Evolutionary conservation across 1,284 basidiomycete species (phyloP).

Genomic region (Puccinia brachypodii): DNA sequence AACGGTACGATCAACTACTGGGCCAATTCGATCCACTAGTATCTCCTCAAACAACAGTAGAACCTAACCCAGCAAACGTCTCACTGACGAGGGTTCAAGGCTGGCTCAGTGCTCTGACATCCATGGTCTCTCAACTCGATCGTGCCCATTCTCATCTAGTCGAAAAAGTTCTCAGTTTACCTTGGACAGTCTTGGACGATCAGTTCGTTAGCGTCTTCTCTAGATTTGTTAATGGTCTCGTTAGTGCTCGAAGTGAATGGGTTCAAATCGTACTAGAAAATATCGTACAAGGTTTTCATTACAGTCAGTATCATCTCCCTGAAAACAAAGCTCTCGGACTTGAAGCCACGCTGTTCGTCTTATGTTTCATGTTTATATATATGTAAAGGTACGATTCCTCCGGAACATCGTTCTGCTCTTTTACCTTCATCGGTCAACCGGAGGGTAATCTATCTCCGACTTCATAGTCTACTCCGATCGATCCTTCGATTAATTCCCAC

Average conservation of each 20-base stretch:
- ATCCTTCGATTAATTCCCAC: slow-evolving; percentile 86
- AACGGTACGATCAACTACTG: slow-evolving; percentile 62
- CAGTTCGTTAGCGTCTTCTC: slow-evolving; percentile 80
- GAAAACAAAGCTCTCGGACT: slow-evolving; percentile 51
- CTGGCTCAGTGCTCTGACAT: slow-evolving; percentile 61
- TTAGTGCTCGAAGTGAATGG: slow-evolving; percentile 92
- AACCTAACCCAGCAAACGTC: slow-evolving; percentile 32
- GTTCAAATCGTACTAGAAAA: slow-evolving; percentile 76
- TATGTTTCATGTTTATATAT: too few species aligned
- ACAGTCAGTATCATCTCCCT: slow-evolving; percentile 68
- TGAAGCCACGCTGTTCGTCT: not conserved
- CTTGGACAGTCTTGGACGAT: slow-evolving; percentile 85
- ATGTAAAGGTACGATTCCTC: slow-evolving; percentile 21
- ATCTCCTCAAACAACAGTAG: slow-evolving; percentile 48
- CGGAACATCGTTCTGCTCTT: slow-evolving; percentile 37
- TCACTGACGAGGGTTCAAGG: slow-evolving; percentile 54
- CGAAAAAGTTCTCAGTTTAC: slow-evolving; percentile 79
- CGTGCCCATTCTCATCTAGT: slow-evolving; percentile 78
- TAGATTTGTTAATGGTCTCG: slow-evolving; percentile 84
- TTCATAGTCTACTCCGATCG: slow-evolving; percentile 80
- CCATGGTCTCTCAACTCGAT: slow-evolving; percentile 69
- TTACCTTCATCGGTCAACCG: slow-evolving; percentile 64
- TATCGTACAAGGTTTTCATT: slow-evolving; percentile 79
- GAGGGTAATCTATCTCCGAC: slow-evolving; percentile 77
- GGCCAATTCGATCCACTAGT: slow-evolving; percentile 60